Evolutionary conservation across 2,329 filamentous ascomycete genomes (phyloP).

Genomic region (Diaporthe citriasiana): DNA sequence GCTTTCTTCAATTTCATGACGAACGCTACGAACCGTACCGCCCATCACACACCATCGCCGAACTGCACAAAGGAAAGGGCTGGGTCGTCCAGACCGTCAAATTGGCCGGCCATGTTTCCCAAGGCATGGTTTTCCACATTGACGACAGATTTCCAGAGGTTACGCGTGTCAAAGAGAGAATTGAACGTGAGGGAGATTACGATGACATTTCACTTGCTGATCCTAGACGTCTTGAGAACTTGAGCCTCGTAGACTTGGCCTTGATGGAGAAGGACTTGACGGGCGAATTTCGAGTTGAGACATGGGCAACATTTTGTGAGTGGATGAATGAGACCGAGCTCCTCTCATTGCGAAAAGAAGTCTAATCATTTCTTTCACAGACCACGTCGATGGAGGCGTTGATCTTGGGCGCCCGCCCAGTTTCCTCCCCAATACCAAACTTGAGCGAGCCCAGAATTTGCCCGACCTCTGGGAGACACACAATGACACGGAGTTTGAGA

Average conservation of each 20-base stretch:
- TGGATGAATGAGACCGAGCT: not conserved
- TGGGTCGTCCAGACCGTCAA: conserved; percentile 4
- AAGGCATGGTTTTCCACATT: not conserved
- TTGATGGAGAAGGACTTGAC: no score
- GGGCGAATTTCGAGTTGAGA: not conserved
- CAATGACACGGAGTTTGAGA: not conserved
- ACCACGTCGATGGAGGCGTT: not conserved
- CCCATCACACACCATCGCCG: not conserved
- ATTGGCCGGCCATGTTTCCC: not conserved
- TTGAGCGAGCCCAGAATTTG: not conserved
- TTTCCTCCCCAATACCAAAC: not conserved
- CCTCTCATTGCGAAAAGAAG: no score
- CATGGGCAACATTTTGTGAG: not conserved
- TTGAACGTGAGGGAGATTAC: no score
- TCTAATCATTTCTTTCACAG: no score
- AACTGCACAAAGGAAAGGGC: not conserved
- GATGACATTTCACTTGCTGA: no score
- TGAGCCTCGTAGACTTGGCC: no score
- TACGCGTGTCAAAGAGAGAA: not conserved
- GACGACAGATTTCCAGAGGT: not conserved
- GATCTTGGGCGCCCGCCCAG: not conserved
- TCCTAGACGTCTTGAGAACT: no score
- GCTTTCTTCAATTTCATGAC: not conserved
- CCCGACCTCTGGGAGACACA: not conserved
- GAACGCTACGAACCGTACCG: not conserved